phyloP scores from a whole-genome alignment of 1,284 basidiomycete species.

The Hortiboletus rubellus region DNA sequence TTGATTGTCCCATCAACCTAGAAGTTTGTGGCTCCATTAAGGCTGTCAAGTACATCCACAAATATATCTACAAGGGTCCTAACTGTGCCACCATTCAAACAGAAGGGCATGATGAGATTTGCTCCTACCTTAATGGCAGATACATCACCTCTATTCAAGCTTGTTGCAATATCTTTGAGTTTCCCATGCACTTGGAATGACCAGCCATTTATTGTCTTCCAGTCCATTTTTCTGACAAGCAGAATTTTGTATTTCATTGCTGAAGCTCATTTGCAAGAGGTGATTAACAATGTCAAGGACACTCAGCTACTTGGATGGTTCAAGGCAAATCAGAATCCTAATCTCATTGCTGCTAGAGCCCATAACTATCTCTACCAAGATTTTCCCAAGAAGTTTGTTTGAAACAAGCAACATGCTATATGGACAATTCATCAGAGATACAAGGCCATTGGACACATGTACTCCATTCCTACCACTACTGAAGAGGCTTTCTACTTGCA shows the following conservation, averaged over 20 bases:
- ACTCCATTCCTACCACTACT: too few relatives aligned
- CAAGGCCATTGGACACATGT: slow-evolving; percentile 34
- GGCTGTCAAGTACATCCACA: too few relatives aligned
- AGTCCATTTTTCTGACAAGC: slow-evolving; percentile 28
- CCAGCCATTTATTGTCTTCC: slow-evolving; percentile 14
- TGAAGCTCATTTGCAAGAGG: slow-evolving; percentile 3
- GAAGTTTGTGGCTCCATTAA: slow-evolving; percentile 33
- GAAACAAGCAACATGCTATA: not conserved
- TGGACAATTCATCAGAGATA: slow-evolving; percentile 2
- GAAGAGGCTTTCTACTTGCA: slow-evolving; percentile 28
- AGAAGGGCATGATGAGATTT: slow-evolving; percentile 6
- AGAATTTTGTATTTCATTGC: slow-evolving; percentile 39
- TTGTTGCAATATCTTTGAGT: slow-evolving; percentile 21
- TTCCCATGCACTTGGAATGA: slow-evolving; percentile 19
- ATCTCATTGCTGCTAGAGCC: slow-evolving; percentile 28
- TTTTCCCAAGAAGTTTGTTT: slow-evolving; percentile 37
- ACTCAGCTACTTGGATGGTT: slow-evolving; percentile 43
- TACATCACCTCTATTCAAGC: slow-evolving; percentile 19
- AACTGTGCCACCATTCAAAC: too few relatives aligned
- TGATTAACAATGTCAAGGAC: slow-evolving; percentile 24
- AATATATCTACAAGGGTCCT: too few relatives aligned
- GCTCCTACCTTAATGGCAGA: slow-evolving; percentile 18
- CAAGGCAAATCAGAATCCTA: slow-evolving; percentile 37
- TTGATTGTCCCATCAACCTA: slow-evolving; percentile 51
- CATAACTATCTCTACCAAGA: slow-evolving; percentile 42